Base-by-base conservation (phyloP, 192 early-diverging fungal genomes). In the Entomortierella beljakovae region DNA sequence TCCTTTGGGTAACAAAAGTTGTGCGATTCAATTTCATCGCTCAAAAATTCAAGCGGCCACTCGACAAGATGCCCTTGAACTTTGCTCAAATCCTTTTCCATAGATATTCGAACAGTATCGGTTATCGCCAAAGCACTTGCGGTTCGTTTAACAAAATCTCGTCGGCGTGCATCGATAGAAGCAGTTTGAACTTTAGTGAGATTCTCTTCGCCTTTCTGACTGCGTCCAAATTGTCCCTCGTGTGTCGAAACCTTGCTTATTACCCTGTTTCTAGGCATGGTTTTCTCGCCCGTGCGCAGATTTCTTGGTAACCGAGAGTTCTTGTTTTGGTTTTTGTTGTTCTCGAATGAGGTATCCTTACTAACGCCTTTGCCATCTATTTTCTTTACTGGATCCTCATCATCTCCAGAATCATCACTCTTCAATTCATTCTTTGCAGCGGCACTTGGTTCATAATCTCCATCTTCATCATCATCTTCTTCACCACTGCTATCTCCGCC, bases 51-150 rank as follows among this genome's bases (percentile, higher is more conserved):
- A 11, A 62, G 67, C 33, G 87, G 87, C 70, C 86, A 89, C 43
- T 81, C 64, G 6, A 89, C 87, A 13, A 89, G 61, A 63, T 89
- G 87, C 8, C 87, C 87, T 34, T 71, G 82, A 1, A 89, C 70
- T 22, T 81, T 72, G 25, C 61, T 49, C 18, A 89, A 37, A 33
- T 70, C 75, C 33, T 32, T 64, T 35, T 79, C 75, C 67, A 79
- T 79, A 9, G 59, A 66, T 28, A 77, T 2, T 1, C 65, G 48
- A 0, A 68, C 59, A 40, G 62, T 66, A 11, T 57, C 57, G 18
- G 67, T 54, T 13, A 64, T 35, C 5, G 61, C 75, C 49, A 70
- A 50, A 18, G 67, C 75, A 40, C 75, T 79, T 10, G 75, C 75
- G 20, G 75, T 79, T 31, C 75, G 61, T 28, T 79, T 62, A n/a